Conservation (phyloP, 2,329 filamentous ascomycete species). For the Dothiorella sarmentorum region DNA sequence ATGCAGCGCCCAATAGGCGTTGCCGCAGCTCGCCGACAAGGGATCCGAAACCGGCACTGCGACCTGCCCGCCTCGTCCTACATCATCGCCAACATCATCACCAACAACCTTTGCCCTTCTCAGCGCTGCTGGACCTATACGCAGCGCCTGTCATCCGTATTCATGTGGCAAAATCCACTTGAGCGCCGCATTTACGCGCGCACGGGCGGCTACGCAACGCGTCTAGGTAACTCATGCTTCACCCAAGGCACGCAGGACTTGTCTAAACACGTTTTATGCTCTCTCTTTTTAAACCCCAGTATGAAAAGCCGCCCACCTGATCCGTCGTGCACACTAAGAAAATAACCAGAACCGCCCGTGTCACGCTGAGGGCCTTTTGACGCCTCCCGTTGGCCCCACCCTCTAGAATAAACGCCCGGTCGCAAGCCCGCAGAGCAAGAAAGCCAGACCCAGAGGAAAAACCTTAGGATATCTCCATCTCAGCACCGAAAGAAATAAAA, state of each 20-base stretch:
- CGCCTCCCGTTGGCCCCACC: slow-evolving; percentile 18
- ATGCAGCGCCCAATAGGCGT: not conserved
- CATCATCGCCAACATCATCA: not conserved
- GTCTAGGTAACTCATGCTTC: not conserved
- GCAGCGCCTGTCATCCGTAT: not conserved
- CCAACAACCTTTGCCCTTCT: not conserved
- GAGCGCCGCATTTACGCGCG: not conserved
- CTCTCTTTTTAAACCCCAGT: slow-evolving; percentile 15
- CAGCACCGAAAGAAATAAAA: slow-evolving; percentile 21
- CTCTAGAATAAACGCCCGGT: slow-evolving; percentile 18
- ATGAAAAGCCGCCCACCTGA: slow-evolving; percentile 5
- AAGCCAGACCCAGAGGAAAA: slow-evolving; percentile 18
- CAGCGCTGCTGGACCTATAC: not conserved
- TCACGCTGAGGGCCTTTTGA: slow-evolving; percentile 12
- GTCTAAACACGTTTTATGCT: slow-evolving; percentile 15
- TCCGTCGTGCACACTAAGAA: slow-evolving; percentile 11
- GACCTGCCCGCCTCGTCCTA: slow-evolving; percentile 5
- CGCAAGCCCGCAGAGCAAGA: slow-evolving; percentile 15
- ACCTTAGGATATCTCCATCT: slow-evolving; percentile 19
- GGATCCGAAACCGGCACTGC: slow-evolving; percentile 3
- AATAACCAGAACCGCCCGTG: slow-evolving; percentile 13
- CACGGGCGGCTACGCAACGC: not conserved
- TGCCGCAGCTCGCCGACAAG: slow-evolving; percentile 9
- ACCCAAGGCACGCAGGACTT: not conserved
- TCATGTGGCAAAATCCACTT: not conserved